phyloP scores from a whole-genome alignment of 73 alveolate species.

The Tetrahymena borealis region DNA sequence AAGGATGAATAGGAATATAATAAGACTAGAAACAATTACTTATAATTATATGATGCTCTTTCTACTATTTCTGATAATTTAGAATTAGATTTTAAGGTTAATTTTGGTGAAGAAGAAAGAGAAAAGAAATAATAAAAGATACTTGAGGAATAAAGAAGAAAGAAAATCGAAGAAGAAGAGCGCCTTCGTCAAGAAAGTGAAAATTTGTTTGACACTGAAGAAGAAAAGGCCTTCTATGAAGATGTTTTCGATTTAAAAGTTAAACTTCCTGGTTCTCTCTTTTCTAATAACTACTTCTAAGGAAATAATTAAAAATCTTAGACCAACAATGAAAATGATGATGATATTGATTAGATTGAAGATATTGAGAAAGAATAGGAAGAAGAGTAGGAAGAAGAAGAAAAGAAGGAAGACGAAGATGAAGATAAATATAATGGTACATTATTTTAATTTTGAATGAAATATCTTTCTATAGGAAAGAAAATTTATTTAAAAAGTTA shows the following conservation, averaged over 20 bases:
- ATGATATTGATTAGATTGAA: not conserved
- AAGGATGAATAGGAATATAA: not conserved
- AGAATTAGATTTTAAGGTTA: not conserved
- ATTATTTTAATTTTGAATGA: not conserved
- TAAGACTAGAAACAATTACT: not conserved
- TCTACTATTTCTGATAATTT: not conserved
- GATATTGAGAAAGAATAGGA: not conserved
- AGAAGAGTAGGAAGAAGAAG: not conserved
- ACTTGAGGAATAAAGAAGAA: not conserved
- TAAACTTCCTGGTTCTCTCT: not conserved
- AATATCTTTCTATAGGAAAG: not conserved
- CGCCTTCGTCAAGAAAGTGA: not conserved
- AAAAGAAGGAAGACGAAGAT: conserved; percentile 1
- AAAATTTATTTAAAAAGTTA: not conserved
- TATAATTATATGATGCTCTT: not conserved
- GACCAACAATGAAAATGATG: conserved; percentile 24
- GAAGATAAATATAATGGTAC: conserved; percentile 2
- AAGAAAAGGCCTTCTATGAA: not conserved
- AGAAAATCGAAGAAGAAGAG: not conserved
- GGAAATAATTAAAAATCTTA: not conserved
- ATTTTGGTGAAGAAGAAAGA: not conserved
- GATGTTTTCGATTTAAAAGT: not conserved
- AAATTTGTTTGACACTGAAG: not conserved
- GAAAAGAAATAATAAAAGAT: not conserved
- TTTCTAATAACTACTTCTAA: not conserved